Evolutionary conservation across 1,284 basidiomycete species (phyloP), one percentile per base, ranked within the genome.

Genomic region (Fomitiporia mediterranea): DNA sequence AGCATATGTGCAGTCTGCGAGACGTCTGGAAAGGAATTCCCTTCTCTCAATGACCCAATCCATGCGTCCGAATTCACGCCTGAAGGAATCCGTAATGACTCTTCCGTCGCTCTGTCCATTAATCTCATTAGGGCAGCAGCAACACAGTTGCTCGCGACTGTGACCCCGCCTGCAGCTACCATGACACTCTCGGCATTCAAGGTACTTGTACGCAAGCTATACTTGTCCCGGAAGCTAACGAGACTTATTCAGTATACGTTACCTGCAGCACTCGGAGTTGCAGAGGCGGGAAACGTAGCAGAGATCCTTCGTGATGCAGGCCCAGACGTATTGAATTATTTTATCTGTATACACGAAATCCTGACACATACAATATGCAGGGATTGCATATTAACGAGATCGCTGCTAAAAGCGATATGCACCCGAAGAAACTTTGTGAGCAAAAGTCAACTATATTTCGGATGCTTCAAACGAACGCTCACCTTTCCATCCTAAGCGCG

Each of bases 251-350:
- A 57, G 56, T 57, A 34, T 38, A 39, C 44, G 25, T 25, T 57
- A 21, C 39, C 68, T 4, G 55, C 66, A 9, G 64, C 63, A 2
- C 35, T 71, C 3, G 56, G 67, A 1, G 63, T 69, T 23, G 70
- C 65, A 2, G 60, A 67, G 21, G 66, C 67, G 35, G 65, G 66
- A 1, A 65, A 73, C 53, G 68, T 72, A 8, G 59, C 65, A 4
- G 72, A 74, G 61, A 72, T 72, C 11, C 59, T 74, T 17, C 61
- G 69, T 8, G 70, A 69, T 28, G 70, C 70, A 9, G 72, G 72
- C 0, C 61, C 62, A 0, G 56, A 68, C 52, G 72, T 69, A n/a
- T 7, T 46, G 38, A 11, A 47, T 11, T 34, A 50, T 27, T 23
- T 27, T 19, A 15, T 11, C 50, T 5, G 13, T 48, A 7, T 11